Base-by-base conservation (phyloP, 345 rosid genomes). In the Dovyalis caffra region DNA sequence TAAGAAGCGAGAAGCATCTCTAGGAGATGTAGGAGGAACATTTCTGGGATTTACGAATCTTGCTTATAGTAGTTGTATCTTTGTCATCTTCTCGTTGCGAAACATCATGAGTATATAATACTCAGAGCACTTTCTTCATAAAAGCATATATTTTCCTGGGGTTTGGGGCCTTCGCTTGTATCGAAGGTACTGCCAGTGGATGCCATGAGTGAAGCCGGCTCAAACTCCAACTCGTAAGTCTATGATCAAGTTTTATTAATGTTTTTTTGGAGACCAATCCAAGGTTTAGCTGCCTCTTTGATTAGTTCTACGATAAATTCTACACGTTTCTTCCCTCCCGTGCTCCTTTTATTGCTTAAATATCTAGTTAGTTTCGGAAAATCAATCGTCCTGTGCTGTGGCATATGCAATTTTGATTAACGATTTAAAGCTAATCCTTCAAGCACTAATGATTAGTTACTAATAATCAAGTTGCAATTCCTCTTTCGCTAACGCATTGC, bases 41-140 rank as follows among this genome's bases (percentile, higher is more conserved):
- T 73, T 74, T 83, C 70, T 20, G 74, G 53, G 88, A 85, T 60
- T 85, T 76, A 20, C 35, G 76, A 76, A 79, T 81, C 82, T 87
- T 74, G 70, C 73, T 75, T 60, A 45, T 29, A 65, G 71, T 76
- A 75, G 72, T 64, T 49, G 26, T 26, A 1, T 26, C 43, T 79
- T 87, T 85, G 87, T 84, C 90, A 79, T 85, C 83, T 87, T 84
- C 80, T 83, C 70, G 88, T 74, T 76, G 85, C 88, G 82, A 61
- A 33, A 33, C 73, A 67, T n/a, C 18, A 1, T 43, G 75, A 68
- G 20, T 60, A 79, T 80, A 77, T 63, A 62, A 81, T 70, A 80
- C 78, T 76, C 72, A 53, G 69, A 77, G 76, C 66, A 33, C 72
- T 38, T 64, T 63, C 10, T 67, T 47, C 71, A 15, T 47, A 51